Conservation (phyloP, 163 green algal genomes). For the Chlorella variabilis region DNA sequence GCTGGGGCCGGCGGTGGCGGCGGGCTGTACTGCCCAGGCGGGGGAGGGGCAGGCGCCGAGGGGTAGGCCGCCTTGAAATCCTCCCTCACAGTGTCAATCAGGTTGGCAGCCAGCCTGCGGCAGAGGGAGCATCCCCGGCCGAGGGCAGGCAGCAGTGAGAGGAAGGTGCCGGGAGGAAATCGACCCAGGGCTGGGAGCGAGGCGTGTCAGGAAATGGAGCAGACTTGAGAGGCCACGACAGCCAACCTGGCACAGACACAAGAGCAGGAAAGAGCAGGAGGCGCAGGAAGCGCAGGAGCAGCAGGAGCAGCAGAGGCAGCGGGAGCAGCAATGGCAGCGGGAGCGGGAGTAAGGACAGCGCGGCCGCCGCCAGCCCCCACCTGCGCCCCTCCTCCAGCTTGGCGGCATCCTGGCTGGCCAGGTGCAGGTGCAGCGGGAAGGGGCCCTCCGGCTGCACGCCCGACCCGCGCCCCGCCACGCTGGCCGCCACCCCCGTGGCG, state of each 20-base stretch:
- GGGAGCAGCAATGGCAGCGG: too few species aligned
- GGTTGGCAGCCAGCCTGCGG: slow-evolving; percentile 44
- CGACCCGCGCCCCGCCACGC: slow-evolving; percentile 6
- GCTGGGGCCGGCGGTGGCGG: slow-evolving; percentile 1
- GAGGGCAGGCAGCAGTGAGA: too few species aligned
- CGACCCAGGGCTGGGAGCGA: too few species aligned
- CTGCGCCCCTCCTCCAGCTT: slow-evolving; percentile 25
- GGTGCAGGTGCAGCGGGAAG: slow-evolving; percentile 41
- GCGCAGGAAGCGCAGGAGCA: not conserved
- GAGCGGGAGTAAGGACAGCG: too few species aligned
- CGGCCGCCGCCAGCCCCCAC: not conserved
- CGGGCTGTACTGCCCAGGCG: slow-evolving; percentile 21
- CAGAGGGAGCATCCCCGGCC: too few species aligned
- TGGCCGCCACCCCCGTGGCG: slow-evolving; percentile 12
- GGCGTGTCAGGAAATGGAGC: too few species aligned
- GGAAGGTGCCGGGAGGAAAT: too few species aligned
- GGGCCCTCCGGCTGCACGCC: not conserved
- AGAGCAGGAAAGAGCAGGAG: not conserved
- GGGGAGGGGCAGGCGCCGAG: slow-evolving; percentile 11
- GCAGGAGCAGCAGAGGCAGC: not conserved
- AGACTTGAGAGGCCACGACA: too few species aligned
- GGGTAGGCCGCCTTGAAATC: slow-evolving; percentile 46
- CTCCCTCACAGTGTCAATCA: slow-evolving; percentile 57
- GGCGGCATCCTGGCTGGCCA: slow-evolving; percentile 4
- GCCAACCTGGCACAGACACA: too few species aligned